Evolutionary conservation across 202 grass and related monocot genomes (phyloP).

Genomic region (Setaria viridis): DNA sequence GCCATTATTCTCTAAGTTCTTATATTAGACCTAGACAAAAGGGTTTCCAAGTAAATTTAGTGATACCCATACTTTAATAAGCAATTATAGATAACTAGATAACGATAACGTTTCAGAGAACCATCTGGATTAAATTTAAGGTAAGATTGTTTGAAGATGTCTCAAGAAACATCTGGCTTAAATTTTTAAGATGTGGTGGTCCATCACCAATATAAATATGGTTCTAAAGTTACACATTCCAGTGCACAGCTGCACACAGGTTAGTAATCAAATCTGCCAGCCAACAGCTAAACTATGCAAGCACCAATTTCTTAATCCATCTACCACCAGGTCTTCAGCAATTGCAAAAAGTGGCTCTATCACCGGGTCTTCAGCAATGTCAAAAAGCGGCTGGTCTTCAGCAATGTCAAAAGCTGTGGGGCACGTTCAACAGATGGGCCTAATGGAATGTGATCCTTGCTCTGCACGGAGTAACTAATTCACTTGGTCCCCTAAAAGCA

Average conservation of each 20-base stretch:
- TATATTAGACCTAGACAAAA: constrained; percentile 5
- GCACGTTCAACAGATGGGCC: constrained; percentile 28
- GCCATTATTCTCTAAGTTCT: background rate
- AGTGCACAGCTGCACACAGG: too few species aligned
- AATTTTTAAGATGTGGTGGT: constrained; percentile 22
- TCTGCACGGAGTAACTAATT: constrained; percentile 7
- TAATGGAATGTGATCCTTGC: constrained; percentile 10
- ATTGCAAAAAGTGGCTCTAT: background rate
- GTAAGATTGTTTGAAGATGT: background rate
- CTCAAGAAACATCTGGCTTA: constrained; percentile 9
- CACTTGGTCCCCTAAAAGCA: background rate
- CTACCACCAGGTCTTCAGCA: background rate
- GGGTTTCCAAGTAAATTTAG: constrained; percentile 12
- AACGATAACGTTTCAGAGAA: background rate
- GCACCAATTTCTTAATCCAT: constrained; percentile 23
- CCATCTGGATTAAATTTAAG: background rate
- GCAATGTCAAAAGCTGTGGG: background rate
- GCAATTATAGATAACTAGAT: background rate
- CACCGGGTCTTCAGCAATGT: background rate
- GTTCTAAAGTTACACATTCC: constrained; percentile 17
- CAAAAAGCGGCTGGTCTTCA: background rate
- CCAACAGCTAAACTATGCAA: constrained; percentile 29
- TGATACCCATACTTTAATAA: constrained; percentile 15
- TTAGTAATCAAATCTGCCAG: background rate
- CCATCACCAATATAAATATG: constrained; percentile 28